These are phyloP conservation scores for Dendrostoma leiphaemia DNA, from an alignment of 2,329 filamentous ascomycete species.

Conservation along the genomic window DNA sequence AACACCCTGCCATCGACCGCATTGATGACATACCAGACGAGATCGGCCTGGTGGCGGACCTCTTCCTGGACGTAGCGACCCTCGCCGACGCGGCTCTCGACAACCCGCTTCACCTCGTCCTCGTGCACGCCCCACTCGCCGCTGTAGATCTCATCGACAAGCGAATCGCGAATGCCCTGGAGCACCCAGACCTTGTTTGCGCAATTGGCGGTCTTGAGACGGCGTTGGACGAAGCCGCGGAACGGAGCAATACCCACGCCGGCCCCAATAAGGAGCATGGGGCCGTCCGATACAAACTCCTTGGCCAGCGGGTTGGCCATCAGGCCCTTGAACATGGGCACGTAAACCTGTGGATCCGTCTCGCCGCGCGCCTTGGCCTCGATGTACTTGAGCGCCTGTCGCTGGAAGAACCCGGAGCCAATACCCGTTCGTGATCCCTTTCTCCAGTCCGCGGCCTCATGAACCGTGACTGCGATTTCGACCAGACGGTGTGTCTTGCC, in stretches of 20 bases:
- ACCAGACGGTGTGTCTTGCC: conserved; percentile 75
- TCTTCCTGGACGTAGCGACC: conserved; percentile 96
- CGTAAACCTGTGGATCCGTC: conserved; percentile 59
- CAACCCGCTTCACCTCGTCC: conserved; percentile 78
- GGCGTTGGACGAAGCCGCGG: conserved; percentile 93
- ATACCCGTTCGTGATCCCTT: conserved; percentile 74
- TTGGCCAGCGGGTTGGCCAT: conserved; percentile 96
- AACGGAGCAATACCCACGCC: conserved; percentile 97
- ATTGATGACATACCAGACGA: conserved; percentile 99
- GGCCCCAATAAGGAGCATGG: conserved; percentile 95
- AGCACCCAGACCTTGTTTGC: conserved; percentile 98
- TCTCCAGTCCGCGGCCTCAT: conserved; percentile 80
- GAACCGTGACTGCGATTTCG: conserved; percentile 95
- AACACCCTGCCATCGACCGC: conserved; percentile 94
- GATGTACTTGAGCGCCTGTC: conserved; percentile 72
- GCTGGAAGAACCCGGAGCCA: conserved; percentile 90
- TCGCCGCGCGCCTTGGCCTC: conserved; percentile 63
- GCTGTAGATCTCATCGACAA: conserved; percentile 93
- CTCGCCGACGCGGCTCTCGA: conserved; percentile 72
- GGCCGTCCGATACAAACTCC: conserved; percentile 89
- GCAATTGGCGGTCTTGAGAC: conserved; percentile 90
- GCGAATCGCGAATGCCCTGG: conserved; percentile 88
- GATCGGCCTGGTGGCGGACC: conserved; percentile 82
- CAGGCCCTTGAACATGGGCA: conserved; percentile 97
- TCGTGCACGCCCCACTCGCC: conserved; percentile 96